phyloP scores from a whole-genome alignment of 2,329 filamentous ascomycete species.

The Graphilbum fragrans region DNA sequence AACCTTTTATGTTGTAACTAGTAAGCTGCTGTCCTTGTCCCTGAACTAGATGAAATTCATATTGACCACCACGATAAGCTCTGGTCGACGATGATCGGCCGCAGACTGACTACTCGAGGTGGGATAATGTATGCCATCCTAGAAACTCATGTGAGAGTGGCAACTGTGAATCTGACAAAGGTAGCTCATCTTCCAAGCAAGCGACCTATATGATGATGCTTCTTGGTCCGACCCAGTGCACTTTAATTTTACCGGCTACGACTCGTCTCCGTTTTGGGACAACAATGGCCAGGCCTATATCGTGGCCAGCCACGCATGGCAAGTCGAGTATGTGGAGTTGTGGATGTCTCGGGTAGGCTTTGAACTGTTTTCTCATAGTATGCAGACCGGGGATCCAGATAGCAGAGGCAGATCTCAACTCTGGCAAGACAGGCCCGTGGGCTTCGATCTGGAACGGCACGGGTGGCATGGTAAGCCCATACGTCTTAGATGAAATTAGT shows the following conservation, averaged over 20 bases:
- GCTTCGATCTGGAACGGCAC: conserved; percentile 34
- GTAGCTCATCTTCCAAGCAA: conserved; percentile 30
- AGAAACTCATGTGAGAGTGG: background rate
- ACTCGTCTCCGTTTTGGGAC: conserved; percentile 44
- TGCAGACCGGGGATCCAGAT: conserved; percentile 25
- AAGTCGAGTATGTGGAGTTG: conserved; percentile 15
- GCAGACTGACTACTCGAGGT: conserved; percentile 19
- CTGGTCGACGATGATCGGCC: conserved; percentile 22
- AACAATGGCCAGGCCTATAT: conserved; percentile 41
- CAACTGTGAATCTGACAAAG: background rate
- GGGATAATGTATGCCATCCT: conserved; percentile 20
- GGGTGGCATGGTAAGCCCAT: conserved; percentile 18
- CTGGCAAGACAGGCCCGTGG: conserved; percentile 25
- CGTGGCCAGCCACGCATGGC: conserved; percentile 25
- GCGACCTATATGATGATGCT: conserved; percentile 25
- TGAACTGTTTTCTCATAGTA: background rate
- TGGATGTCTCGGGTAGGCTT: background rate
- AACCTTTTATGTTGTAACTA: conserved; percentile 19
- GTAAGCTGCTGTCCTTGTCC: background rate
- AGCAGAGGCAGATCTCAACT: conserved; percentile 25
- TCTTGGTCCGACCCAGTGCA: conserved; percentile 35
- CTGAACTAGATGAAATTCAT: background rate
- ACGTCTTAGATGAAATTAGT: background rate
- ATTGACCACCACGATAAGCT: conserved; percentile 1
- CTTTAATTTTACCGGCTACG: conserved; percentile 38